Conservation (phyloP, 1,139 yeast species). For the Taiozyma sp. region DNA sequence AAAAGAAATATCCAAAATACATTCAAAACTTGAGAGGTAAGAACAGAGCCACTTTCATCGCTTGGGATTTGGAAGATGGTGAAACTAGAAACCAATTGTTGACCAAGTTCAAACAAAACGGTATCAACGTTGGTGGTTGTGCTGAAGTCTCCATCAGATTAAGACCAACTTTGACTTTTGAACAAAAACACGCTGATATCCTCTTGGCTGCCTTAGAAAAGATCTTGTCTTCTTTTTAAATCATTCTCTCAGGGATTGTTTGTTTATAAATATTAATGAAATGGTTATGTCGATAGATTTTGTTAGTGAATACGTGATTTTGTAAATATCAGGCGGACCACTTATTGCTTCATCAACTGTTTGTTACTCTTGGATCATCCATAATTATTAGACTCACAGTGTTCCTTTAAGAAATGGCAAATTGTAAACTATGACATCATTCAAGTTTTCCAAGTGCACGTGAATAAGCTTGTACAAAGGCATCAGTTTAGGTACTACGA, state of each 20-base stretch:
- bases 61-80: conserved; percentile 58
- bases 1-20: conserved; percentile 39
- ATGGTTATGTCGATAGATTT: background rate
- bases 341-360: no score
- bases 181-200: conserved; percentile 61
- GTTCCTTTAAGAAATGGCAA: no score
- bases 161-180: conserved; percentile 69
- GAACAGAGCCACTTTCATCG: conserved; percentile 65
- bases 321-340: no score
- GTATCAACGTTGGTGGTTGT: conserved; percentile 73
- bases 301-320: no score
- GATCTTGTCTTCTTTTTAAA: conserved; percentile 10
- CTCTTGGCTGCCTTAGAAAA: conserved; percentile 37
- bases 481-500: no score
- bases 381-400: no score
- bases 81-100: conserved; percentile 49
- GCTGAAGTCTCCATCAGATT: conserved; percentile 61
- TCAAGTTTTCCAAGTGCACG: no score
- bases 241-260: background rate
- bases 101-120: conserved; percentile 43
- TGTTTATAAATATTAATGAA: background rate
- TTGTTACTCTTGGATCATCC: no score
- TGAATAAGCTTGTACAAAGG: no score
- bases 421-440: no score
- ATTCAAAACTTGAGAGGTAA: conserved; percentile 61